phyloP scores from a whole-genome alignment of 116 monocot genomes.

The Iris pallida region DNA sequence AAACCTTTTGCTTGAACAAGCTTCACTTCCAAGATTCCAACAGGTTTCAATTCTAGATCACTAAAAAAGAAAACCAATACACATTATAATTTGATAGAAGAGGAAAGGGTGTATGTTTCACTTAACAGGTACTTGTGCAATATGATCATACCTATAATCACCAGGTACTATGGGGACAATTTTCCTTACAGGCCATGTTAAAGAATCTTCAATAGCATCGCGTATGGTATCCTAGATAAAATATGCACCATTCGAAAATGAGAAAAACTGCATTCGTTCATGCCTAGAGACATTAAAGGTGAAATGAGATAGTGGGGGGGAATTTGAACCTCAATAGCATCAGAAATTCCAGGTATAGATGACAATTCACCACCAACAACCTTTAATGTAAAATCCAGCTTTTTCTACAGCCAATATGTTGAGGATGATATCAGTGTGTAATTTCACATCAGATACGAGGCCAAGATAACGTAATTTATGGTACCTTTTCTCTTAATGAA shows the following conservation, averaged over 20 bases:
- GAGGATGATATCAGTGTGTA: not conserved
- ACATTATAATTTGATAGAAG: not conserved
- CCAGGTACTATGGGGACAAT: conserved; percentile 92
- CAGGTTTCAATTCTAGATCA: conserved; percentile 86
- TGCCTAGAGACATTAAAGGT: not conserved
- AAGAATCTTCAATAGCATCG: conserved; percentile 82
- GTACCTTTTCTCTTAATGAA: conserved; percentile 96
- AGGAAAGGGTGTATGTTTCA: not conserved
- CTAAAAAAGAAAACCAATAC: conserved; percentile 23
- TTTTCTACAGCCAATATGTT: conserved; percentile 34
- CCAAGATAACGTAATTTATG: not conserved
- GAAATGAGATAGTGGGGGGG: not conserved
- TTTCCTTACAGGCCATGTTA: conserved; percentile 91
- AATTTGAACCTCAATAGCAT: conserved; percentile 60
- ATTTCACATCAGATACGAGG: not conserved
- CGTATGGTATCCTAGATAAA: conserved; percentile 72
- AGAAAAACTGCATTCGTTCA: not conserved
- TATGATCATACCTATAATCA: conserved; percentile 71
- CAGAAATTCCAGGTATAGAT: conserved; percentile 62
- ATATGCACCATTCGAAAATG: not conserved
- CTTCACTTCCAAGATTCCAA: conserved; percentile 87
- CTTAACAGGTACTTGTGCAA: too few relatives aligned
- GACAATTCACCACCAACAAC: conserved; percentile 62
- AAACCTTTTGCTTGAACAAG: conserved; percentile 86
- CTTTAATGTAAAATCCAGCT: conserved; percentile 58